phyloP scores from a whole-genome alignment of 805 yeast species.

The Starmerella stigmatis region DNA sequence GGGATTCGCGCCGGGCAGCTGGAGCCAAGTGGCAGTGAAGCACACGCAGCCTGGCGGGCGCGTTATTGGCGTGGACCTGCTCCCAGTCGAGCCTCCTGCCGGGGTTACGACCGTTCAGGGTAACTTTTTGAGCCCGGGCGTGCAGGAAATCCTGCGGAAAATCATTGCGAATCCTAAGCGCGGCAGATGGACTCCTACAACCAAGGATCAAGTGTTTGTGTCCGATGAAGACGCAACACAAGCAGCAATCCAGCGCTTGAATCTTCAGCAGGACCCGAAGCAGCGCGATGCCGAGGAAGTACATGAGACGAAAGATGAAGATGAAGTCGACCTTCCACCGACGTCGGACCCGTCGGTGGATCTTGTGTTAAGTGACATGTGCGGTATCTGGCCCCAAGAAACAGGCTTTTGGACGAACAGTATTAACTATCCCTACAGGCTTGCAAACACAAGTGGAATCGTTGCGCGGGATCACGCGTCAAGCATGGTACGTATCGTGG shows the following conservation, averaged over 20 bases:
- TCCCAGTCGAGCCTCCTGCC: slow-evolving; percentile 65
- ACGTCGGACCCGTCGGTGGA: too few relatives aligned
- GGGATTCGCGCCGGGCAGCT: slow-evolving; percentile 87
- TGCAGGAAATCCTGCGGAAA: slow-evolving; percentile 30
- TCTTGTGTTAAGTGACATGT: slow-evolving; percentile 71
- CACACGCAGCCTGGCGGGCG: slow-evolving; percentile 41
- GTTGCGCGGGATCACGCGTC: slow-evolving; percentile 68
- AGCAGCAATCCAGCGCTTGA: slow-evolving; percentile 8
- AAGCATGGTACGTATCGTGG: slow-evolving; percentile 47
- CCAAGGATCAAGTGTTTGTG: slow-evolving; percentile 9
- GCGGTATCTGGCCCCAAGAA: slow-evolving; percentile 46
- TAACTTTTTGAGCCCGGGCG: slow-evolving; percentile 52
- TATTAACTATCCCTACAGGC: slow-evolving; percentile 82
- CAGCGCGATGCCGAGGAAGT: too few relatives aligned
- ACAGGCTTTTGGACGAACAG: slow-evolving; percentile 47
- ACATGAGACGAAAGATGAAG: slow-evolving; percentile 23
- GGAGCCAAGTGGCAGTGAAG: slow-evolving; percentile 75
- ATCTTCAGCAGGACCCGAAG: too few relatives aligned
- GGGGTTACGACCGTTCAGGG: slow-evolving; percentile 82
- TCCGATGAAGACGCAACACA: slow-evolving; percentile 7
- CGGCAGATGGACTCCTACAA: slow-evolving; percentile 22
- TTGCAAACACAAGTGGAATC: slow-evolving; percentile 83
- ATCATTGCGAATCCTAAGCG: slow-evolving; percentile 24
- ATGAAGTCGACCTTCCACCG: slow-evolving; percentile 29
- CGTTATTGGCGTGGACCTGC: slow-evolving; percentile 72